Evolutionary conservation across 495 filamentous ascomycete genomes (phyloP), one percentile per base, ranked within the genome.

Genomic region (Talaromyces proteolyticus): DNA sequence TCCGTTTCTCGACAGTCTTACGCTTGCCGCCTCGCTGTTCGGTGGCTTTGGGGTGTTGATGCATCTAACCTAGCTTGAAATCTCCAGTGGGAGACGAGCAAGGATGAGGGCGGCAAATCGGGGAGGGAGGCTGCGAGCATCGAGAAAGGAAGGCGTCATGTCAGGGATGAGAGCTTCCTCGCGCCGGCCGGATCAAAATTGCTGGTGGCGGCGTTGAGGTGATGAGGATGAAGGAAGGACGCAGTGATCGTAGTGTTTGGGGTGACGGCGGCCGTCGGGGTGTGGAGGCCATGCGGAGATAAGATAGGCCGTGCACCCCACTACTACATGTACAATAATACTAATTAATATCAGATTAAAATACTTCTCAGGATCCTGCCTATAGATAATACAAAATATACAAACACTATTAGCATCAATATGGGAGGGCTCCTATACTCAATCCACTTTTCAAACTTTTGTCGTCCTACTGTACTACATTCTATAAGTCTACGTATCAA

Each of bases 11-110:
- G 58, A 56, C 65, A 49, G 64, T 66, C 57, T 71, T 71, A 61
- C 69, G 69, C 65, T 75, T 75, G 64, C 70, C 69, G 67, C 67
- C 72, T 62, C 64, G 63, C 59, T 68, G 66, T 54, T 72, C 70
- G 63, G 62, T 64, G 56, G 68, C 60, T 62, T 58, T 63, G 50
- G 67, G 57, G 50, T 63, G 64, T 58, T 67, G 66, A 66, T 67
- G 69, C 72, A 75, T 75, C 67, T 68, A 75, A 67, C 67, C 67
- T 67, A 43, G 21, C 37, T 49, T 22, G 36, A 21, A 22, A 49
- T 49, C 47, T 49, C 42, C 39, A 51, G 49, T 26, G 34, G 49
- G 16, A 19, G 10, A 37, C 11, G 8, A 20, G 19, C 23, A 20
- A 12, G 20, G 16, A 17, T 29, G 49, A 11, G 47, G 37, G 34